phyloP scores from a whole-genome alignment of 2,329 filamentous ascomycete species.

The Cladorrhinum sp. region DNA sequence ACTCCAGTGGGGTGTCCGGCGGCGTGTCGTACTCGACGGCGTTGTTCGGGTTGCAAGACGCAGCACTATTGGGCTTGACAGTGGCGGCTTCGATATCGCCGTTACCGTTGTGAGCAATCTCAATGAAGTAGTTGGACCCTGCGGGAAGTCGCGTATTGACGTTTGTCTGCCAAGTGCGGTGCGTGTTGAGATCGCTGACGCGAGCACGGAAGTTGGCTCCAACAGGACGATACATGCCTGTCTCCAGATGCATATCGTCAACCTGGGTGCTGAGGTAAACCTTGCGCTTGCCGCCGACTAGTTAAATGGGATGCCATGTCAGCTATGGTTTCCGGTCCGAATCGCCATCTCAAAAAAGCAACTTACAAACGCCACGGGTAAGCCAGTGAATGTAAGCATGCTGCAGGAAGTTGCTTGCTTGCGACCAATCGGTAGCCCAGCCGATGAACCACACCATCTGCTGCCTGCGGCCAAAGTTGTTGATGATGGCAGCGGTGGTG shows the following conservation, averaged over 20 bases:
- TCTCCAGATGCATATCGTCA: slow-evolving; percentile 59
- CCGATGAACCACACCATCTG: slow-evolving; percentile 61
- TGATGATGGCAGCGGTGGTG: slow-evolving; percentile 57
- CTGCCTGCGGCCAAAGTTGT: slow-evolving; percentile 53
- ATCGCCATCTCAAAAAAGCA: slow-evolving; percentile 18
- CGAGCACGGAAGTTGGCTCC: slow-evolving; percentile 48
- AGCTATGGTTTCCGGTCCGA: slow-evolving; percentile 22
- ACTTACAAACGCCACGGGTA: slow-evolving; percentile 51
- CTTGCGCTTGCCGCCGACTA: slow-evolving; percentile 52
- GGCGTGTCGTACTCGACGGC: slow-evolving; percentile 45
- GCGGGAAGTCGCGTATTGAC: slow-evolving; percentile 47
- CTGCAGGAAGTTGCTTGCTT: slow-evolving; percentile 56
- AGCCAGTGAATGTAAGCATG: slow-evolving; percentile 63
- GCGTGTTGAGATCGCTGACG: slow-evolving; percentile 44
- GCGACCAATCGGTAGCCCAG: slow-evolving; percentile 43
- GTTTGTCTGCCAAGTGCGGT: slow-evolving; percentile 41
- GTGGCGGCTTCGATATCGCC: slow-evolving; percentile 51
- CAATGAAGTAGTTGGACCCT: slow-evolving; percentile 51
- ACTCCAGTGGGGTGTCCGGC: slow-evolving; percentile 45
- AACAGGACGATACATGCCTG: slow-evolving; percentile 47
- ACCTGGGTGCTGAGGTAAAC: slow-evolving; percentile 55
- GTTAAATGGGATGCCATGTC: background rate
- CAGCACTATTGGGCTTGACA: slow-evolving; percentile 42
- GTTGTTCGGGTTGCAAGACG: slow-evolving; percentile 39
- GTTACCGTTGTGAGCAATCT: slow-evolving; percentile 52